Base-by-base conservation (phyloP, 305 asterid genomes). In the Vinca major region DNA sequence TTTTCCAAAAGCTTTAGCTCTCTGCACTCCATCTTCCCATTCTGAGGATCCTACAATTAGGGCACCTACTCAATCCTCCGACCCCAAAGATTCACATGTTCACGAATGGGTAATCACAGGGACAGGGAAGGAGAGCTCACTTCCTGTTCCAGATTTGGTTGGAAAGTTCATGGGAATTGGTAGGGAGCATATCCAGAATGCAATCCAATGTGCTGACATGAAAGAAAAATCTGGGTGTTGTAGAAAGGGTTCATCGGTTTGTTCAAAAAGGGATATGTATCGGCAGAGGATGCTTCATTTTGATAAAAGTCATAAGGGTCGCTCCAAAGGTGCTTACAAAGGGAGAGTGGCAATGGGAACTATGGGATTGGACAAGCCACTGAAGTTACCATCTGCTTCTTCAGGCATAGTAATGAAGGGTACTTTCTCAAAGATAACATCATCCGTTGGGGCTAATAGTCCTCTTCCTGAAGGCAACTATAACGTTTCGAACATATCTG, bases 251-350 rank as follows among this genome's bases (percentile, higher is more conserved):
- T 72, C 74, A 16, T 71, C 88, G 1, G 67, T 74, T 72, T 77
- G 72, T 71, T 73, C 81, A 51, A 87, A 80, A 82, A 84, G 85
- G 66, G 96, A 88, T 63, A 57, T 81, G 78, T 81, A 76, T 75
- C 84, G 88, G 58, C 91, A 88, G 72, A 89, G 82, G 79, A 20
- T 86, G 3, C 71, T 78, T 81, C 95, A 82, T 33, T 76, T 82
- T 48, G 96, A 85, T 80, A 89, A 85, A 71, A 82, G 72, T 67
- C 82, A 75, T 77, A 85, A 75, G 75, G 87, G 91, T 2, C 81
- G 88, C 10, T 72, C 89, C 9, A 92, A 84, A 84, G 86, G 89
- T 50, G 77, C 91, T 69, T 81, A 85, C 62, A 88, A 86, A 80
- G 88, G 94, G 51, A 86, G 80, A 71, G 81, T 84, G 3, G 73